Base-by-base conservation (phyloP, 495 filamentous ascomycete species). In the Astrothelium macrocarpum region DNA sequence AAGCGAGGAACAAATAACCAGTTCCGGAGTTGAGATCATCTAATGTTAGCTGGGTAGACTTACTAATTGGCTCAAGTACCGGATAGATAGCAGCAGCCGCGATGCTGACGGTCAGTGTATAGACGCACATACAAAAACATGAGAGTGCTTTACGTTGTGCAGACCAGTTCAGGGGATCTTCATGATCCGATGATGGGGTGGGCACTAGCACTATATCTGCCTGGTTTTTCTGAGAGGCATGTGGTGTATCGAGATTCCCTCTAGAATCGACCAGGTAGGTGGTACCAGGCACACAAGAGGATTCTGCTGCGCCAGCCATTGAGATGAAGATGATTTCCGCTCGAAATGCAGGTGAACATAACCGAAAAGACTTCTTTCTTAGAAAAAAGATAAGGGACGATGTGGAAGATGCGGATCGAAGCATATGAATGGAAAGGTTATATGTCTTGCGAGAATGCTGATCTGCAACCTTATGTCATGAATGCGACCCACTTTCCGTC, bases 31-130 rank as follows among this genome's bases (percentile, higher is more conserved):
- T 84, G 11, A 85, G 67, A 16, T 81, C 80, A 26, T 62, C 74
- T 18, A 84, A 72, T 2, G 81, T 79, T 5, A 88, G 65, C 0
- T 80, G 79, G 0, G 85, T 82, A 31, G 76, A 78, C 60, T 84
- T 73, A 1, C 80, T 81, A 18, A 88, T 79, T 1, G 83, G 81
- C 2, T 78, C 80, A 14, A 86, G 72, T 1, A 88, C 81, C 1
- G 82, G 85, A 66, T 87, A 88, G 11, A 86, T 81, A 0, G 82
- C 81, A 1, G 85, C 80, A 45, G 78, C 74, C 2, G 81, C 79
- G 62, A 86, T 86, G 58, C 85, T 85, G 59, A 81, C 76, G 62
- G 83, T 82, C 34, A 85, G 71, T 11, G 84, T 87, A 66, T 86
- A 88, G 31, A 74, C 62, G 25, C 64, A 65, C 65, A 71, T 68